Conservation (phyloP, 768 basidiomycete species). For the Rhodosporidiobolus sp. region DNA sequence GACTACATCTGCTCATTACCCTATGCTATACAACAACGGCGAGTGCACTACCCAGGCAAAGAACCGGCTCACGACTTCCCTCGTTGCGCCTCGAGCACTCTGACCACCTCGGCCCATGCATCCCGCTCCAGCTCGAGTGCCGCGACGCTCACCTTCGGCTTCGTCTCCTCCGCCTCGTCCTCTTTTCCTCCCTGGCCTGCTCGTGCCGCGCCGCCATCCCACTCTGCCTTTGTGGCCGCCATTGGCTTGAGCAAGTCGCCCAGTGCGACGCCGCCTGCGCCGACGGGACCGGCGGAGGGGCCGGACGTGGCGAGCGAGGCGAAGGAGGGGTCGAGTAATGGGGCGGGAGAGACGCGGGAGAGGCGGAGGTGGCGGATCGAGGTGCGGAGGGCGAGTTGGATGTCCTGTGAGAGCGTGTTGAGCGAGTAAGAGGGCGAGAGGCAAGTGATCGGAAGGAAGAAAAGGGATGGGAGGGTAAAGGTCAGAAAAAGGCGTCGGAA, state of each 20-base stretch:
- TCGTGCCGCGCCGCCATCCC: neutral
- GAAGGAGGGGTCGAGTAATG: slow-evolving; percentile 28
- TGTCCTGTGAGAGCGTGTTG: slow-evolving; percentile 17
- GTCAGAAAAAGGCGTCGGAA: neutral
- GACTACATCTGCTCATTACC: too few relatives aligned
- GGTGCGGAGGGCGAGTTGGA: slow-evolving; percentile 35
- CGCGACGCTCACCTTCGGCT: slow-evolving; percentile 9
- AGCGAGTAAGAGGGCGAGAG: neutral
- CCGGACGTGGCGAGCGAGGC: slow-evolving; percentile 7
- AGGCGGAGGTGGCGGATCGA: slow-evolving; percentile 38
- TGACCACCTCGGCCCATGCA: slow-evolving; percentile 27
- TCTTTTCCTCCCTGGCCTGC: neutral
- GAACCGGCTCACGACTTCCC: neutral
- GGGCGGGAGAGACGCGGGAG: slow-evolving; percentile 16
- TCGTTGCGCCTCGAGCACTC: slow-evolving; percentile 1
- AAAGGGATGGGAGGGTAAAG: too few relatives aligned
- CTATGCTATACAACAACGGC: slow-evolving; percentile 8
- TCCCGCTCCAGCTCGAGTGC: slow-evolving; percentile 31
- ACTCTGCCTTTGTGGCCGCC: neutral
- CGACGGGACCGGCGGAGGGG: slow-evolving; percentile 2
- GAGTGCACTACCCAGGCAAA: neutral
- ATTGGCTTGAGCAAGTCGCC: slow-evolving; percentile 3
- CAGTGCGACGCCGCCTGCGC: slow-evolving; percentile 30
- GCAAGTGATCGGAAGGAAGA: too few relatives aligned
- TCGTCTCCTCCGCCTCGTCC: neutral